Evolutionary conservation across 2,329 filamentous ascomycete species (phyloP), one percentile per base, ranked within the genome.

Genomic region (Seiridium unicorne): DNA sequence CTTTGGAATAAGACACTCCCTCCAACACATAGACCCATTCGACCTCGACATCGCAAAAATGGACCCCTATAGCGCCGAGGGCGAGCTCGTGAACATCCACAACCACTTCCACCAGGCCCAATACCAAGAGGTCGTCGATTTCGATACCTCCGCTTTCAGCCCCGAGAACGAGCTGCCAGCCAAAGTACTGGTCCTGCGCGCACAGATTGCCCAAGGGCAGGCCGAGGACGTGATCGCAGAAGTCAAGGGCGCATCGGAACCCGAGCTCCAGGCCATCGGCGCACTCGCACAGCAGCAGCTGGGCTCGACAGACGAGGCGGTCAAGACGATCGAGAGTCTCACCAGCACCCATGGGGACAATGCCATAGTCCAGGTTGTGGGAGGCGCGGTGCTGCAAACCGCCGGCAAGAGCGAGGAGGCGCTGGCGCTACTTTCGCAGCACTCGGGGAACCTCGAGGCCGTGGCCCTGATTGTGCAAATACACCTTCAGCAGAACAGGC

Each of bases 391-490:
- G 53, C 79, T 98, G 62, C 91, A 94, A 71, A 86, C 86, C 26
- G 88, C 87, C 31, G 93, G 90, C 35, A 89, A 91, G 79, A 86
- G 87, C n/a, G 93, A 97, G 63, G 90, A 94, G 73, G 95, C 95
- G 11, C 77, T 98, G 61, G 84, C 87, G 51, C 77, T 98, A 62
- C 78, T 98, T 68, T 85, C 85, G 51, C 88, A 91, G 75, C 94
- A 98, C 73, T 89, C 96, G 72, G 92, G 92, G 60, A 96, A 86
- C 72, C 89, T 89, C 61, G 86, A 89, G 66, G 90, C 92, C 58
- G 92, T 97, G 57, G 90, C 93, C 49, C 79, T 98, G 63, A 93
- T 95, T 65, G 88, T 93, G 36, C 94, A 99, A 75, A 96, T 98
- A 67, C 89, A 97, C 72, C 87, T 98, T 8, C 85, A 91, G 68